Percentiles rank a stretch among this genome's conserved stretches.
Evolutionary conservation across 129 eudicot species (phyloP).

Genomic region (Kitagawia praeruptora): DNA sequence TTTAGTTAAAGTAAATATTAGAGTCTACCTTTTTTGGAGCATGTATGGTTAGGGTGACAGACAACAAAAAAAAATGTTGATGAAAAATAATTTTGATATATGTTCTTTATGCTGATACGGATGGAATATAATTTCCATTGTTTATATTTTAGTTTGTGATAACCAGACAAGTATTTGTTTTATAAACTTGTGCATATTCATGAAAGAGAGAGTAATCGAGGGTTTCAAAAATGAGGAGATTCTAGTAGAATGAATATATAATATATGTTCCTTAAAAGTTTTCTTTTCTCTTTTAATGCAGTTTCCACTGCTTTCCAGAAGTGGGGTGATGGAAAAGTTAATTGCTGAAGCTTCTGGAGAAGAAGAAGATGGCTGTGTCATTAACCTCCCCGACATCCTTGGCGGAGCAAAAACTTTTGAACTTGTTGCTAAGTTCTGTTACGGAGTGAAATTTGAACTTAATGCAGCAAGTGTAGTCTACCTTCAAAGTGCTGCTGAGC

Average conservation of each 20-base stretch:
- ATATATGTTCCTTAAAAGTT: background rate
- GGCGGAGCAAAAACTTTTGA: conserved; percentile 83
- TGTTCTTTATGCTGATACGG: no score
- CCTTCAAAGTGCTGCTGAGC: conserved; percentile 76
- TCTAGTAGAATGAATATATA: background rate
- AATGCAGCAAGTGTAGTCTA: conserved; percentile 73
- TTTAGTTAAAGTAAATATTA: no score
- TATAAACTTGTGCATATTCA: background rate
- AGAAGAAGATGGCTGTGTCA: conserved; percentile 39
- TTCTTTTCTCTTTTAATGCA: conserved; percentile 20
- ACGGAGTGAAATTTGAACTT: conserved; percentile 87
- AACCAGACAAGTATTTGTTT: no score
- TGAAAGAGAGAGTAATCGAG: background rate
- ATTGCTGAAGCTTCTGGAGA: conserved; percentile 61
- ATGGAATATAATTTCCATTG: no score
- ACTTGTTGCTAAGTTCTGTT: conserved; percentile 86
- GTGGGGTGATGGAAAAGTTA: conserved; percentile 76
- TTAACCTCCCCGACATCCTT: conserved; percentile 56
- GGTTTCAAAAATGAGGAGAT: background rate
- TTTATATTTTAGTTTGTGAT: no score
- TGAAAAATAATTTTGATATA: no score
- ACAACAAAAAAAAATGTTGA: no score
- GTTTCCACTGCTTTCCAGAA: conserved; percentile 93
- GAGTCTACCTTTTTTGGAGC: no score
- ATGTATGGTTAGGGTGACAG: no score